Conservation (phyloP, 116 monocot genomes). For the Phalaenopsis hybrid region DNA sequence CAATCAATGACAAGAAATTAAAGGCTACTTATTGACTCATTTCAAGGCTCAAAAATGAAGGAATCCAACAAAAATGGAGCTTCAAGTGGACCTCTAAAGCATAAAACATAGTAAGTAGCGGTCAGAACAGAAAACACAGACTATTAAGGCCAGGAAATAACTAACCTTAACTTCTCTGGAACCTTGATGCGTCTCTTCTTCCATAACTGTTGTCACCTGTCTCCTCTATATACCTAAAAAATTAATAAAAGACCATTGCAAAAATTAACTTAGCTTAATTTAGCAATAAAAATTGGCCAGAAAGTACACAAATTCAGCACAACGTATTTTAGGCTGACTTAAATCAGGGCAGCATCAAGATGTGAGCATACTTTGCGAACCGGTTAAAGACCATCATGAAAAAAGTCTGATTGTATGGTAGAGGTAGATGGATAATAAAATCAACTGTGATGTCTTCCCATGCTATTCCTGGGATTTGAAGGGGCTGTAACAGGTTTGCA, state of each 20-base stretch:
- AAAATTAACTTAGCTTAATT: background rate
- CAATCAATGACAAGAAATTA: background rate
- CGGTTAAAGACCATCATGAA: too few relatives aligned
- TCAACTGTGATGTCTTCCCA: too few relatives aligned
- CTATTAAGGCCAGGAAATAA: background rate
- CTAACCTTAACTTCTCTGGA: conserved; percentile 7
- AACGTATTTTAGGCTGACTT: background rate
- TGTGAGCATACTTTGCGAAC: too few relatives aligned
- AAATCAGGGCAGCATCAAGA: background rate
- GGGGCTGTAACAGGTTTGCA: too few relatives aligned
- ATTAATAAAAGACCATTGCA: background rate
- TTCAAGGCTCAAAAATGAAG: background rate
- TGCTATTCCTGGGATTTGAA: too few relatives aligned
- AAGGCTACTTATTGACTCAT: background rate
- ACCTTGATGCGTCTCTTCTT: background rate
- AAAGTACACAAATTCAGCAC: background rate
- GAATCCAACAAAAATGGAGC: background rate
- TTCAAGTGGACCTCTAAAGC: background rate
- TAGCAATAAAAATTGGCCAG: background rate
- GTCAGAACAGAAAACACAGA: background rate
- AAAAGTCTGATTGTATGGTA: too few relatives aligned
- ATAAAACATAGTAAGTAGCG: background rate
- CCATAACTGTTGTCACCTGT: conserved; percentile 4
- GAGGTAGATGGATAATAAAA: too few relatives aligned
- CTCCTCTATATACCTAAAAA: background rate